Conservation (phyloP, 345 rosid genomes). For the Moringa oleifera region DNA sequence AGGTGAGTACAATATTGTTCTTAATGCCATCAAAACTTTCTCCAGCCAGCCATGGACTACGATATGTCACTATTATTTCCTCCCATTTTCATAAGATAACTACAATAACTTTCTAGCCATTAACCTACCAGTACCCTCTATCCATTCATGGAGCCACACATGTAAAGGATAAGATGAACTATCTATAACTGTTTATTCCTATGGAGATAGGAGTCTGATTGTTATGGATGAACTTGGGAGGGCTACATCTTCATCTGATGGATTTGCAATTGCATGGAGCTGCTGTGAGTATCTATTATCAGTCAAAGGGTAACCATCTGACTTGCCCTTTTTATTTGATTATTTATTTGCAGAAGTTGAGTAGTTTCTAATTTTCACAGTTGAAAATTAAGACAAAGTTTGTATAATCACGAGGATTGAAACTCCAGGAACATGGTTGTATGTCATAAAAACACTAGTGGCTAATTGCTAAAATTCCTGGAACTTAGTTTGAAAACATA, state of each 20-base stretch:
- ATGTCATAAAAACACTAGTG: no score
- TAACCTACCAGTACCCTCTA: background rate
- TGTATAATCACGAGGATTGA: background rate
- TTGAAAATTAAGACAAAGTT: background rate
- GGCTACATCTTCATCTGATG: conserved; percentile 97
- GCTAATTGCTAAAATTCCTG: no score
- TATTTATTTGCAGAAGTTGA: background rate
- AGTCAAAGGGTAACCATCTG: conserved; percentile 58
- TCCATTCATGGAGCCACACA: background rate
- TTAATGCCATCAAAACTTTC: background rate
- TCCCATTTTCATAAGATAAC: no score
- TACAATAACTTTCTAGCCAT: background rate
- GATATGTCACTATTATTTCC: no score
- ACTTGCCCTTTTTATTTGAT: background rate
- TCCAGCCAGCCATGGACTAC: no score
- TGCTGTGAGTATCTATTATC: conserved; percentile 87
- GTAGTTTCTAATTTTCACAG: background rate
- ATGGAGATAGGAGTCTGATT: conserved; percentile 64
- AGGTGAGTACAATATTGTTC: conserved; percentile 34
- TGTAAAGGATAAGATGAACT: background rate
- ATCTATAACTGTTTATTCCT: background rate
- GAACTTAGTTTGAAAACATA: no score
- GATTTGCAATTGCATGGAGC: conserved; percentile 94
- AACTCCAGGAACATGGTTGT: no score
- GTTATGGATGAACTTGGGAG: conserved; percentile 97